A percentile compares a stretch with the other conserved stretches of the same genome.
These are phyloP conservation scores for Pythium aristosporum DNA, from an alignment of 352 stramenopile genomes.

Conservation along the genomic window DNA sequence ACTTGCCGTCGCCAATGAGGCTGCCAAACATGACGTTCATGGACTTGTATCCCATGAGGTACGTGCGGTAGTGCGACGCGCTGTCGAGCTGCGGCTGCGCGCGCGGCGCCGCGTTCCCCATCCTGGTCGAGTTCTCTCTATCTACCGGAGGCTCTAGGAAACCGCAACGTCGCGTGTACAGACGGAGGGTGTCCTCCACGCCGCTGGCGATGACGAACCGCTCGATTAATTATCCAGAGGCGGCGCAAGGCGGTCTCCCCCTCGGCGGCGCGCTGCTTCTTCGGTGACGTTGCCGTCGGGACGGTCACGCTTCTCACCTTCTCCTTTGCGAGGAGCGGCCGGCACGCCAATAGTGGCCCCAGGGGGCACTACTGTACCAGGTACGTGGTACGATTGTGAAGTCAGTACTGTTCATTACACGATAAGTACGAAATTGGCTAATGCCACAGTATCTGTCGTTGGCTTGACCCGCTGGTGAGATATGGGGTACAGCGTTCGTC, in stretches of 20 bases:
- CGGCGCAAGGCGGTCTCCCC: too few relatives aligned
- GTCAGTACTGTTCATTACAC: not conserved
- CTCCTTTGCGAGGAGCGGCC: not conserved
- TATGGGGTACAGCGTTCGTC: not conserved
- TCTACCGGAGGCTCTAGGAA: too few relatives aligned
- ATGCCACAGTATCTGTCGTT: not conserved
- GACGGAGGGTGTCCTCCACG: too few relatives aligned
- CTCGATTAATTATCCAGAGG: too few relatives aligned
- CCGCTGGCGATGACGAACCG: too few relatives aligned
- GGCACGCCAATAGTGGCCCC: not conserved
- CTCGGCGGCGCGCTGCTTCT: not conserved
- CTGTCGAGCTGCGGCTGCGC: slow-evolving; percentile 79
- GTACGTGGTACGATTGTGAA: not conserved
- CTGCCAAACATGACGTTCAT: slow-evolving; percentile 87
- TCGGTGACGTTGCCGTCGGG: not conserved
- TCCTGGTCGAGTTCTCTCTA: slow-evolving; percentile 19
- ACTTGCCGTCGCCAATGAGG: slow-evolving; percentile 89
- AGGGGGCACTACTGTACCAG: not conserved
- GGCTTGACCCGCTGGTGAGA: slow-evolving; percentile 6
- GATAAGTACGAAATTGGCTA: slow-evolving; percentile 1
- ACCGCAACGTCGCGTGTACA: too few relatives aligned
- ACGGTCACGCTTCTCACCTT: not conserved
- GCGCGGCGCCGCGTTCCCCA: slow-evolving; percentile 83
- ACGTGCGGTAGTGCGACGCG: slow-evolving; percentile 84
- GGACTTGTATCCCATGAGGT: slow-evolving; percentile 86